Conservation (phyloP, 2,329 filamentous ascomycete genomes). For the Alternaria novae-zelandiae region DNA sequence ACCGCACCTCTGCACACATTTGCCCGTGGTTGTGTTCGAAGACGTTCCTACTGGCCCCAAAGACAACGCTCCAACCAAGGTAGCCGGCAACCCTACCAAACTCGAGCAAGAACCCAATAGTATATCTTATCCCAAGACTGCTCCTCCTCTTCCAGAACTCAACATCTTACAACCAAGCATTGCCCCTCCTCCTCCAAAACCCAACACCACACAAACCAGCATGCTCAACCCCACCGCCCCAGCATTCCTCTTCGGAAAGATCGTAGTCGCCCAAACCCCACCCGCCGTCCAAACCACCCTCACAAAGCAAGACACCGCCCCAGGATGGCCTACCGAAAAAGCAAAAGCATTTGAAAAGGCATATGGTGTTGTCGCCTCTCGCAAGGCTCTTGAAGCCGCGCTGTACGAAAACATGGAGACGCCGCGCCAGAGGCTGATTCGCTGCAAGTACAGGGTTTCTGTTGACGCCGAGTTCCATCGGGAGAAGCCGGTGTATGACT, state of each 20-base stretch:
- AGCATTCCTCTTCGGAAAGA: not conserved
- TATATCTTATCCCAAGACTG: not conserved
- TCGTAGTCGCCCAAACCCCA: not conserved
- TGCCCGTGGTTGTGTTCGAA: not conserved
- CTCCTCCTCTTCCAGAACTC: not conserved
- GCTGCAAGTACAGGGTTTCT: not conserved
- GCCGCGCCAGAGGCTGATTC: constrained; percentile 1
- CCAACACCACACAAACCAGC: not conserved
- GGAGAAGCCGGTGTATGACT: not conserved
- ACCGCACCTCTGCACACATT: not conserved
- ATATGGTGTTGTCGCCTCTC: not conserved
- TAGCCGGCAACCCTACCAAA: not conserved
- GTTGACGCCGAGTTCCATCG: constrained; percentile 4
- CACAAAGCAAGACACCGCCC: not conserved
- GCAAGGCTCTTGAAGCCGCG: constrained; percentile 6
- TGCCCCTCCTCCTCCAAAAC: not conserved
- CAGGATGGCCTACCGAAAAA: not conserved
- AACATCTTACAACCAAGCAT: not conserved
- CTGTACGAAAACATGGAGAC: constrained; percentile 11
- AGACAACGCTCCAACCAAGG: not conserved
- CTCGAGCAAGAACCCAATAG: not conserved
- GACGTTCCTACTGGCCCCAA: not conserved
- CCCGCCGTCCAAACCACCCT: not conserved
- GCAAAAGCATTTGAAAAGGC: not conserved
- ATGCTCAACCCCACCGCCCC: not conserved